Conservation (phyloP, 2,329 filamentous ascomycete genomes). For the Fusarium acutatum region DNA sequence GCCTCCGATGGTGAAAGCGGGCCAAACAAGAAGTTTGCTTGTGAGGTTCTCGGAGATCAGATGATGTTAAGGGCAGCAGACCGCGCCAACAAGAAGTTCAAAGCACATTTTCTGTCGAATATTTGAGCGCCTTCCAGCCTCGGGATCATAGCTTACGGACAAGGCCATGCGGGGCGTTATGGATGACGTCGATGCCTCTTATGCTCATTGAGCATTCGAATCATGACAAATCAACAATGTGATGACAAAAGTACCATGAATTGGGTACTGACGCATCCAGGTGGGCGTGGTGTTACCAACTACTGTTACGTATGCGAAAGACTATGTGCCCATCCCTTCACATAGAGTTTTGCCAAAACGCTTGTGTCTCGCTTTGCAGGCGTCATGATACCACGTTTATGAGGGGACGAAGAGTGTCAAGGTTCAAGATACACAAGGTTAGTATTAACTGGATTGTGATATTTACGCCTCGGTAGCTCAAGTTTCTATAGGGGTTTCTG, state of each 20-base stretch:
- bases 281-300: too few species aligned
- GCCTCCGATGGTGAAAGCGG: conserved; percentile 21
- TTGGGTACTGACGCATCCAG: not conserved
- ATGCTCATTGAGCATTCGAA: not conserved
- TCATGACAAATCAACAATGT: not conserved
- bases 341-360: not conserved
- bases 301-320: not conserved
- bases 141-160: not conserved
- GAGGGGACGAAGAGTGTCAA: not conserved
- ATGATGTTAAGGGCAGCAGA: conserved; percentile 86
- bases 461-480: not conserved
- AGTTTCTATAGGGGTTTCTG: not conserved
- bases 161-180: not conserved
- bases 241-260: not conserved
- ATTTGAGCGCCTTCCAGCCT: conserved; percentile 59
- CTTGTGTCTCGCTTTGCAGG: not conserved
- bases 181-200: not conserved
- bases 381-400: not conserved
- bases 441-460: not conserved
- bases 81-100: conserved; percentile 90
- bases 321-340: not conserved
- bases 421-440: not conserved
- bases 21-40: conserved; percentile 61
- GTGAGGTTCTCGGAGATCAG: conserved; percentile 88
- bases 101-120: conserved; percentile 79